These are phyloP conservation scores for Lodderomyces beijingensis DNA, from an alignment of 1,139 yeast species.

Conservation along the genomic window DNA sequence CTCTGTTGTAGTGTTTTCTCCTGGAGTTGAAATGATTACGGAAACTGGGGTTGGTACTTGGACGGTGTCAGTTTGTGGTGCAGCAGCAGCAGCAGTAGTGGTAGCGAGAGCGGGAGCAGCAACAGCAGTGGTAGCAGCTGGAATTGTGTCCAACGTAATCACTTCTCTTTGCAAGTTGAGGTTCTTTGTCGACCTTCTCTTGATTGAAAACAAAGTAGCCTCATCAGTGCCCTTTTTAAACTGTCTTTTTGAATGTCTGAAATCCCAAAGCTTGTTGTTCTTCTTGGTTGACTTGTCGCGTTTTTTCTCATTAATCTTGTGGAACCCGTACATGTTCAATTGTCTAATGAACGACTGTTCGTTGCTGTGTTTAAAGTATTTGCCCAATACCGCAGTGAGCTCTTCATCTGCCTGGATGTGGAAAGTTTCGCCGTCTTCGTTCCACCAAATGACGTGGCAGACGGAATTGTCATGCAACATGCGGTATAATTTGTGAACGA, in stretches of 20 bases:
- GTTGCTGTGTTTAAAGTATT: conserved; percentile 72
- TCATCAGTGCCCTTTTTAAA: conserved; percentile 64
- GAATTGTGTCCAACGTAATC: conserved; percentile 31
- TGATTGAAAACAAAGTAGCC: no score
- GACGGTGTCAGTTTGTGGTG: conserved; percentile 5
- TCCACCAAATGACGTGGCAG: conserved; percentile 46
- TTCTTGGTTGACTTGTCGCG: conserved; percentile 7
- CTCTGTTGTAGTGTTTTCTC: neutral
- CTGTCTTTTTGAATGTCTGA: conserved; percentile 60
- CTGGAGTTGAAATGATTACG: no score
- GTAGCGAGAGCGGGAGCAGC: no score
- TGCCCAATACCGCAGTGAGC: conserved; percentile 53
- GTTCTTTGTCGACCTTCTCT: conserved; percentile 55
- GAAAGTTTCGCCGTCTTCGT: conserved; percentile 33
- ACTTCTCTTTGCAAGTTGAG: conserved; percentile 42
- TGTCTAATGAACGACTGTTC: conserved; percentile 79
- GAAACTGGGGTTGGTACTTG: no score
- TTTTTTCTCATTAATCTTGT: conserved; percentile 51
- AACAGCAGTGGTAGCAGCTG: no score
- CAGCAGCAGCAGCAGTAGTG: no score
- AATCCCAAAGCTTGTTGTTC: conserved; percentile 50
- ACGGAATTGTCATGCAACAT: conserved; percentile 55
- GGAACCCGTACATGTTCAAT: conserved; percentile 77
- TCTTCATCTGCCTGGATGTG: conserved; percentile 50
- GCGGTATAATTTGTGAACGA: conserved; percentile 59